These are phyloP conservation scores for Quercus tomentella DNA, from an alignment of 331 rosid genomes.

Conservation along the genomic window DNA sequence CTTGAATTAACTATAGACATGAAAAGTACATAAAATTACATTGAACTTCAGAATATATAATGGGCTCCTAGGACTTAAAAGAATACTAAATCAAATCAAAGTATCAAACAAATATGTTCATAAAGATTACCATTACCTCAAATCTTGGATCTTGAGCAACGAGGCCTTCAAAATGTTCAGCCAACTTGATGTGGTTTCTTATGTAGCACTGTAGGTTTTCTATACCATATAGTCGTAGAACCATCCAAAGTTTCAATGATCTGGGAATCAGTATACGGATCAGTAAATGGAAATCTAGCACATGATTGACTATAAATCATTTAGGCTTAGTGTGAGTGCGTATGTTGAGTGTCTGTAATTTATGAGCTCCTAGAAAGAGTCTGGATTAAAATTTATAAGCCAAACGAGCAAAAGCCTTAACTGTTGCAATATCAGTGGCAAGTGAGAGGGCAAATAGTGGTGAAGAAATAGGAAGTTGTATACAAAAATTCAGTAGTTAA, in stretches of 20 bases:
- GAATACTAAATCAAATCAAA: not conserved
- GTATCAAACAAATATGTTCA: not conserved
- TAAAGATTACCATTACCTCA: constrained; percentile 44
- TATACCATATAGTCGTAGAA: constrained; percentile 78
- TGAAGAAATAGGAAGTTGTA: not conserved
- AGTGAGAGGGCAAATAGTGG: not conserved
- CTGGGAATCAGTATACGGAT: constrained; percentile 29
- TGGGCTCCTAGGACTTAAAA: too few relatives aligned
- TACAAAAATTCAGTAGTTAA: not conserved
- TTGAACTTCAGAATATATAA: not conserved
- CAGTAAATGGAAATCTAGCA: constrained; percentile 3
- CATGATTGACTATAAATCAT: constrained; percentile 4
- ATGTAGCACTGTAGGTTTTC: constrained; percentile 63
- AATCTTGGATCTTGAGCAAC: constrained; percentile 71
- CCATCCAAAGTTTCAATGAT: constrained; percentile 93
- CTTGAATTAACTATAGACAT: not conserved
- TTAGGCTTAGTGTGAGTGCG: not conserved
- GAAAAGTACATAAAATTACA: not conserved
- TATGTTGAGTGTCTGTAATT: not conserved
- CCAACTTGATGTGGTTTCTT: constrained; percentile 74
- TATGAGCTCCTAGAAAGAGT: constrained; percentile 6
- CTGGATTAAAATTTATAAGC: constrained; percentile 10
- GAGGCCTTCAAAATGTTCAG: constrained; percentile 63
- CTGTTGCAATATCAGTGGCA: not conserved
- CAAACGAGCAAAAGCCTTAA: not conserved